These are phyloP conservation scores for Entomortierella beljakovae DNA, from an alignment of 192 early-diverging fungal genomes.

Conservation along the genomic window DNA sequence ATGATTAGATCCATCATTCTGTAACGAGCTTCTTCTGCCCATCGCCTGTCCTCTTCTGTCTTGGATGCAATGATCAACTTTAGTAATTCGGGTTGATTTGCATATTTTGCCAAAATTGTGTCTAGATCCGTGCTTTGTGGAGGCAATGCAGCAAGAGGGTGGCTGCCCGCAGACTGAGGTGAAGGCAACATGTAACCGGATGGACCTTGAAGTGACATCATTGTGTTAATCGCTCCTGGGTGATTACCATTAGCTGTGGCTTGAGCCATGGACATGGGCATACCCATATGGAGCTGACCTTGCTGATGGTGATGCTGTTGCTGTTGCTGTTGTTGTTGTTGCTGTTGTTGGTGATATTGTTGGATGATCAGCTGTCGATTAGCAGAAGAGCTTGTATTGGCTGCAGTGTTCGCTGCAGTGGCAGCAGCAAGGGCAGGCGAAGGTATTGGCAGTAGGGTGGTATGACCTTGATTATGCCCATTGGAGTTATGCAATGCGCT, in stretches of 20 bases:
- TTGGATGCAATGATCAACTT: constrained; percentile 64
- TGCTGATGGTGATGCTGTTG: constrained; percentile 34
- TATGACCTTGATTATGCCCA: constrained; percentile 19
- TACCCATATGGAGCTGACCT: constrained; percentile 21
- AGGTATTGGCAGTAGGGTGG: constrained; percentile 43
- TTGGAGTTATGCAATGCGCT: constrained; percentile 24
- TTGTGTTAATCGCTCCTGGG: constrained; percentile 45
- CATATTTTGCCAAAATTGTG: constrained; percentile 59
- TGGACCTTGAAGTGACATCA: constrained; percentile 39
- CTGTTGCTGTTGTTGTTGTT: constrained; percentile 22
- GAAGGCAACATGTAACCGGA: constrained; percentile 33
- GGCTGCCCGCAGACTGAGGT: constrained; percentile 18
- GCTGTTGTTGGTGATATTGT: constrained; percentile 43
- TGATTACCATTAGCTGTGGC: background rate
- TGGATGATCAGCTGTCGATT: constrained; percentile 44
- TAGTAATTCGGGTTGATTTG: constrained; percentile 62
- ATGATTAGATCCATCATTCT: constrained; percentile 60
- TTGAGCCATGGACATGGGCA: constrained; percentile 28
- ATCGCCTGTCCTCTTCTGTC: constrained; percentile 67
- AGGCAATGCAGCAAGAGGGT: constrained; percentile 16
- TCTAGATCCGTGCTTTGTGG: constrained; percentile 59
- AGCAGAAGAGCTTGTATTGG: constrained; percentile 36
- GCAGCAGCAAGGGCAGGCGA: constrained; percentile 46
- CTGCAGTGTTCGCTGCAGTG: constrained; percentile 45
- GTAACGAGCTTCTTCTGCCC: constrained; percentile 67